phyloP scores from a whole-genome alignment of 106 monocot genomes.

The Narthecium ossifragum region DNA sequence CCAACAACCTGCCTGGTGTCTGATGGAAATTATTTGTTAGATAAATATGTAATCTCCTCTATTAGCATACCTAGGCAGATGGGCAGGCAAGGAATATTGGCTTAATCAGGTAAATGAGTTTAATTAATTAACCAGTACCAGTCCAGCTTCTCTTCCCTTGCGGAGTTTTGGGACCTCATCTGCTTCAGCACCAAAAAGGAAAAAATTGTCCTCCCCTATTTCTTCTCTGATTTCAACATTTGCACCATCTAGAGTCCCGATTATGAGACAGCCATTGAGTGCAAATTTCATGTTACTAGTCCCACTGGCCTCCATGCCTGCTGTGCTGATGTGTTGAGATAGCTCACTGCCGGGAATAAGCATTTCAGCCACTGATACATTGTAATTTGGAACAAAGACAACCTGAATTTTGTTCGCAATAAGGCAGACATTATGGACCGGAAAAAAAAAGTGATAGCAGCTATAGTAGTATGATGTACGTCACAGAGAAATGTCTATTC shows the following conservation, averaged over 20 bases:
- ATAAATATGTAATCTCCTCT: too few relatives aligned
- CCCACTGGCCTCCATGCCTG: slow-evolving; percentile 95
- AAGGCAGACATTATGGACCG: too few relatives aligned
- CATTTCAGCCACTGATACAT: slow-evolving; percentile 83
- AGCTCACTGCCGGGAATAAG: slow-evolving; percentile 94
- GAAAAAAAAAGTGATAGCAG: too few relatives aligned
- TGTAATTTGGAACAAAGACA: slow-evolving; percentile 87
- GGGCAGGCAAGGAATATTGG: too few relatives aligned
- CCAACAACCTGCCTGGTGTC: too few relatives aligned
- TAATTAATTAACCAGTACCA: slow-evolving; percentile 42
- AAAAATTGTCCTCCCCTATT: slow-evolving; percentile 87
- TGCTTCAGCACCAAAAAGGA: slow-evolving; percentile 87
- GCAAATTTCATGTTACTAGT: slow-evolving; percentile 98
- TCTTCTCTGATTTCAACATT: slow-evolving; percentile 97
- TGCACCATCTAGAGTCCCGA: slow-evolving; percentile 91
- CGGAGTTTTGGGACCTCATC: slow-evolving; percentile 73
- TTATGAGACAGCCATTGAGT: slow-evolving; percentile 87
- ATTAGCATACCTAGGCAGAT: too few relatives aligned
- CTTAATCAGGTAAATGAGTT: too few relatives aligned
- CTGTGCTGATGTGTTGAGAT: slow-evolving; percentile 93
- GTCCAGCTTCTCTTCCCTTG: slow-evolving; percentile 72
- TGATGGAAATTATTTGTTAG: too few relatives aligned
- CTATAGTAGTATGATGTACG: too few relatives aligned
- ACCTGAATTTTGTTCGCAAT: slow-evolving; percentile 27
- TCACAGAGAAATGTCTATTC: too few relatives aligned